phyloP scores from a whole-genome alignment of 192 early-diverging fungal genomes.

The Coemansia furcata region DNA sequence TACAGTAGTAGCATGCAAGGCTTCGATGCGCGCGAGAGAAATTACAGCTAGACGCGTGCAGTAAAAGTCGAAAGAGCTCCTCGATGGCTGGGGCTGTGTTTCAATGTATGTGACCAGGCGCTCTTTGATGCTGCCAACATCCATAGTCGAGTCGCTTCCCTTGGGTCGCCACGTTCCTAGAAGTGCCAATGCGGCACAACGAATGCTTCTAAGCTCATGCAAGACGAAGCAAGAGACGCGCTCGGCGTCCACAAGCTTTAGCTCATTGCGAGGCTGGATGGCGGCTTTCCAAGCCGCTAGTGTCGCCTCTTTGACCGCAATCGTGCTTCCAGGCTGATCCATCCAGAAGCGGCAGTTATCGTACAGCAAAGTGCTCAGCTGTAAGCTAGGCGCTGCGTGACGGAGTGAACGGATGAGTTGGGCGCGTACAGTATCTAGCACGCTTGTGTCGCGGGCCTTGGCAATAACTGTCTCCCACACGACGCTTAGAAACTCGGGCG shows the following conservation, averaged over 20 bases:
- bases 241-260: slow-evolving; percentile 29
- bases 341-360: slow-evolving; percentile 34
- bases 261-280: slow-evolving; percentile 44
- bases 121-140: slow-evolving; percentile 7
- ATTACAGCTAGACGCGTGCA: slow-evolving; percentile 16
- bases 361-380: slow-evolving; percentile 41
- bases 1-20: neutral
- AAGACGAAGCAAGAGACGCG: slow-evolving; percentile 16
- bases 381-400: slow-evolving; percentile 43
- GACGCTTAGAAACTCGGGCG: slow-evolving; percentile 42
- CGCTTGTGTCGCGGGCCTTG: slow-evolving; percentile 26
- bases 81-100: neutral
- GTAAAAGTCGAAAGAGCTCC: slow-evolving; percentile 9
- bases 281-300: slow-evolving; percentile 31
- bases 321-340: slow-evolving; percentile 17
- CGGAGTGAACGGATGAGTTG: slow-evolving; percentile 48
- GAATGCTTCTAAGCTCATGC: slow-evolving; percentile 13
- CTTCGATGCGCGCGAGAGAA: slow-evolving; percentile 35
- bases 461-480: slow-evolving; percentile 51
- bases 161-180: slow-evolving; percentile 32
- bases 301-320: slow-evolving; percentile 22
- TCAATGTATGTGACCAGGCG: slow-evolving; percentile 15
- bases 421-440: slow-evolving; percentile 34
- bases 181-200: slow-evolving; percentile 23
- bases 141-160: neutral